Percentiles rank a stretch among this genome's conserved stretches.
Evolutionary conservation across 495 filamentous ascomycete genomes (phyloP).

Genomic region (Sordaria brevicollis): DNA sequence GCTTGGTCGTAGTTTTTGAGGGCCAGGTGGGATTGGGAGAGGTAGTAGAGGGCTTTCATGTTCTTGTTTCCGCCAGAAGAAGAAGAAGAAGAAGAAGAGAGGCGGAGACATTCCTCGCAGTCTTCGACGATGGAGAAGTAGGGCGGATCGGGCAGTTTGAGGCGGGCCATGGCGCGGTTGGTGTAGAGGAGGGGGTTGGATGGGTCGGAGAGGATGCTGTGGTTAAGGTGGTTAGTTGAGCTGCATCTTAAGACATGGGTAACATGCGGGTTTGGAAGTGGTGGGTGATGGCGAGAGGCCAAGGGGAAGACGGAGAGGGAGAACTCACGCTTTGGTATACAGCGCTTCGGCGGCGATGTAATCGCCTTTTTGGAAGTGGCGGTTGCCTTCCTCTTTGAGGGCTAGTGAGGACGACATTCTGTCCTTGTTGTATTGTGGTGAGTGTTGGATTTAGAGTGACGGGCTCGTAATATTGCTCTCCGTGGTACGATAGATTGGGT

Average conservation of each 20-base stretch:
- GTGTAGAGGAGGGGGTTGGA: constrained; percentile 60
- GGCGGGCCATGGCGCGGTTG: constrained; percentile 79
- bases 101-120: constrained; percentile 60
- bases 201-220: constrained; percentile 48
- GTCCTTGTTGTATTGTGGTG: neutral
- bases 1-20: constrained; percentile 69
- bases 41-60: constrained; percentile 76
- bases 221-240: neutral
- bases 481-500: too few species aligned
- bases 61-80: neutral
- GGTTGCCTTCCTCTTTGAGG: constrained; percentile 53
- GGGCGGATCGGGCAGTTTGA: constrained; percentile 56
- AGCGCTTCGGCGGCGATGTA: constrained; percentile 62
- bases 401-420: neutral
- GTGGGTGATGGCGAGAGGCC: neutral
- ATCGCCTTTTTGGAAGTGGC: constrained; percentile 56
- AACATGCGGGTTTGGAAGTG: too few species aligned
- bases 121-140: constrained; percentile 75
- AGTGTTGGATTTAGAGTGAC: neutral
- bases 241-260: too few species aligned
- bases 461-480: neutral
- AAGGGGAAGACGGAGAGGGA: neutral
- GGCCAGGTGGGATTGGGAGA: constrained; percentile 71
- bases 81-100: constrained; percentile 41
- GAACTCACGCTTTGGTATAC: constrained; percentile 75